Evolutionary conservation across 148 eudicot genomes (phyloP), one percentile per base, ranked within the genome.

Genomic region (Camellia granthamiana): DNA sequence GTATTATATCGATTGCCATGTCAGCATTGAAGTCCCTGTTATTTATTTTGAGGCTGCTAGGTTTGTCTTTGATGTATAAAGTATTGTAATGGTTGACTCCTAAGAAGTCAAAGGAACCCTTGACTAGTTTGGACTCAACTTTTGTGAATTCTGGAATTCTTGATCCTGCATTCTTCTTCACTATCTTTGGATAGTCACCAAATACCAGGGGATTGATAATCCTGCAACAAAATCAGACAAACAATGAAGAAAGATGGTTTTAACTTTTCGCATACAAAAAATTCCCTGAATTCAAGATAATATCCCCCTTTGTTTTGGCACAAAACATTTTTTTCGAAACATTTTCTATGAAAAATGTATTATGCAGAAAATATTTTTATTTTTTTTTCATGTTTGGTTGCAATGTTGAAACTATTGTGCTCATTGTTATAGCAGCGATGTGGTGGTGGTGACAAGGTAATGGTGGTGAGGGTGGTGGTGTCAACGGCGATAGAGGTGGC

Each of bases 81-180:
- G 75, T 71, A 8, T 46, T 0, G 61, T 91, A 90, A 64, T 90
- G 90, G 82, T 92, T 92, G 47, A 91, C 7, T 56, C 92, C 97
- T 23, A 91, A 56, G 42, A 93, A 93, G 81, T 93, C 95, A 64
- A 85, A 79, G 30, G 94, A 83, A 4, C 91, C 91, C 84, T 89
- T 91, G 51, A 92, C 71, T 71, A 75, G 68, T 75, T 84, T 52
- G 16, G 87, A 80, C 75, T 92, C 94, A 7, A 78, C 51, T 69
- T 86, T 49, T 0, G 84, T 85, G 70, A 92, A 88, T 18, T 54
- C 44, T 6, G 94, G 94, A 81, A 92, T 74, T 77, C 88, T 79
- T 44, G 75, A 55, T 44, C 91, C 94, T 0, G 65, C 88, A 46
- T 69, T 78, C 59, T 68, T 86, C 86, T 87, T 88, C 81, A 91